Evolutionary conservation across 208 protist species (phyloP), one percentile per base, ranked within the genome.

Genomic region (Acanthamoeba divionensis): DNA sequence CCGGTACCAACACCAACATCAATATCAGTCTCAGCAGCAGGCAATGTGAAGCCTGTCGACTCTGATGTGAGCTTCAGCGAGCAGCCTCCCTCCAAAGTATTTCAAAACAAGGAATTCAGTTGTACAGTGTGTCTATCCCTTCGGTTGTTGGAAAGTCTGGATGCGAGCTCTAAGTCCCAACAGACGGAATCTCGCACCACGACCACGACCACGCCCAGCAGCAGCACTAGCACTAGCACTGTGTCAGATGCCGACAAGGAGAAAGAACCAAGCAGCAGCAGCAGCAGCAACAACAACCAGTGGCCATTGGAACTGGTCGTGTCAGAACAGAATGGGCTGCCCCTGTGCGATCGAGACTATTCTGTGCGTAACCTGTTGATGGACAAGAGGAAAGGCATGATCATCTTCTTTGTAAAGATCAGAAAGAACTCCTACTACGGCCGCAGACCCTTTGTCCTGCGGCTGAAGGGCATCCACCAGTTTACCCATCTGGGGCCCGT

Each of bases 391-490:
- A 60, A 82, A 33, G 71, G 71, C 29, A 36, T 82, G 38, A 0
- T 82, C 5, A 60, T 82, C 33, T 0, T 82, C 2, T 82, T 82
- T 50, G 7, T 82, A 41, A 82, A 82, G 48, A 82, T 82, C 5
- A 18, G 71, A 7, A 57, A 82, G 71, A 82, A 82, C 6, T 82
- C 71, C 2, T 82, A 57, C 71, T 82, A 82, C 41, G 71, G 71
- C 4, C 71, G 71, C 0, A n/a, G 45, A 2, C 71, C 71, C 0
- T 82, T 82, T 50, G 6, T 60, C 13, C 10, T 82, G 21, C 12
- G 15, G 18, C 21, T 82, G 36, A 41, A 48, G 12, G 38, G 71
- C 36, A 21, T 26, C 5, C 10, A 33, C n/a, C 71, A 9, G 8
- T 63, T 38, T n/a, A 26, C 26, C 33, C 38, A 45, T 45, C 44